Percentiles rank a stretch among this genome's conserved stretches.
These are phyloP conservation scores for Amphirosellinia nigrospora DNA, from an alignment of 495 filamentous ascomycete species.

Conservation along the genomic window DNA sequence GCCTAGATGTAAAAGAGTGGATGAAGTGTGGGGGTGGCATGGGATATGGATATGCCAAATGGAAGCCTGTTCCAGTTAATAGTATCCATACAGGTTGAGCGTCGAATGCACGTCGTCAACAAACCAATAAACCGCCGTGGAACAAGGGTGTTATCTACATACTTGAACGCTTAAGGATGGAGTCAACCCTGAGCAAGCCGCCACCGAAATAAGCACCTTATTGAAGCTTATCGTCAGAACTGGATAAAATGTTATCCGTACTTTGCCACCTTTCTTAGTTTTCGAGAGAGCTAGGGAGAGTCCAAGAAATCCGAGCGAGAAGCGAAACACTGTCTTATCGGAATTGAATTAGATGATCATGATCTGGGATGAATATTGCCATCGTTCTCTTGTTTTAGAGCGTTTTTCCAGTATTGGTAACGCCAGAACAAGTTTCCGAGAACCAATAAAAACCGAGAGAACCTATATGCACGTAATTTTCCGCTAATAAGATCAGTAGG, in stretches of 20 bases:
- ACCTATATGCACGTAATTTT: slow-evolving; percentile 1
- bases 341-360: background rate
- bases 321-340: background rate
- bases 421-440: background rate
- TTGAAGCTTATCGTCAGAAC: background rate
- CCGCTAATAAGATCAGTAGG: background rate
- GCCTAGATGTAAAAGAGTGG: background rate
- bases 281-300: background rate
- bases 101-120: slow-evolving; percentile 11
- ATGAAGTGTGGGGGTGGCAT: background rate
- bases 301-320: slow-evolving; percentile 3
- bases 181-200: background rate
- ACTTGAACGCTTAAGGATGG: background rate
- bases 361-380: background rate
- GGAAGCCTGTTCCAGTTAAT: background rate
- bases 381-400: background rate
- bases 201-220: background rate
- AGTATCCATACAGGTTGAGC: background rate
- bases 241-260: background rate
- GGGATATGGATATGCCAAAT: slow-evolving; percentile 9
- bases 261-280: background rate
- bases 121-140: background rate
- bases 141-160: background rate
- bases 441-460: background rate
- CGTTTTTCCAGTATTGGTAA: background rate